phyloP scores from a whole-genome alignment of 257 asterid species.

The Solanum rostratum region DNA sequence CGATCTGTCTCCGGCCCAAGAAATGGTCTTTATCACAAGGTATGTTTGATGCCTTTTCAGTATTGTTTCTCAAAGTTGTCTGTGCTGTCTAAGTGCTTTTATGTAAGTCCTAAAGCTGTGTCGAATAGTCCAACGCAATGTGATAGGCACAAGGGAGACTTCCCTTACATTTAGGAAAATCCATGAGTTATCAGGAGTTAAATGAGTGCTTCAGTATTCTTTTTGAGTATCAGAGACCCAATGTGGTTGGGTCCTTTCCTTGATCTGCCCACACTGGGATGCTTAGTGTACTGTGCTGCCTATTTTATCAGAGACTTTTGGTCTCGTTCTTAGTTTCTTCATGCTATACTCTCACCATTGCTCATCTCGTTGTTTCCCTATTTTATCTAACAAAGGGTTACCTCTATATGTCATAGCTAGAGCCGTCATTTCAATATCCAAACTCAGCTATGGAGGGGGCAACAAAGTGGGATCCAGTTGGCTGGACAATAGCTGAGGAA shows the following conservation, averaged over 20 bases:
- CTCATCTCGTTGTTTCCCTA: background rate
- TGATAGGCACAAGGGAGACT: background rate
- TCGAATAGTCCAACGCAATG: background rate
- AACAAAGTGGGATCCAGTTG: constrained; percentile 59
- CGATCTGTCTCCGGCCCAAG: constrained; percentile 31
- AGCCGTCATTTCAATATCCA: constrained; percentile 24
- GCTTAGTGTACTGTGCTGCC: background rate
- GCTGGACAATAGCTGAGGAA: constrained; percentile 23
- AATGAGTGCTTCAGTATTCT: background rate
- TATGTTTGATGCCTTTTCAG: constrained; percentile 2
- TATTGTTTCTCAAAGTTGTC: background rate
- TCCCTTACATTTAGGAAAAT: background rate
- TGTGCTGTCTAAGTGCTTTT: background rate
- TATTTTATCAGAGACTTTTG: background rate
- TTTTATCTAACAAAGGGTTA: background rate
- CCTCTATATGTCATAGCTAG: constrained; percentile 21
- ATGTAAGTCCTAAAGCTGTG: background rate
- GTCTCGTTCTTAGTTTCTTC: background rate
- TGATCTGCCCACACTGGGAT: background rate
- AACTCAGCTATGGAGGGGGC: constrained; percentile 53
- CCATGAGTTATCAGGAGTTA: background rate
- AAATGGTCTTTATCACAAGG: constrained; percentile 30
- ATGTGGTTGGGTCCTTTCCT: background rate
- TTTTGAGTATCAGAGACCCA: background rate
- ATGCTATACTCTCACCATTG: background rate